Percentiles rank a stretch among this genome's conserved stretches.
These are phyloP conservation scores for Botrytis cinerea DNA, from an alignment of 2,329 filamentous ascomycete species.

Conservation along the genomic window DNA sequence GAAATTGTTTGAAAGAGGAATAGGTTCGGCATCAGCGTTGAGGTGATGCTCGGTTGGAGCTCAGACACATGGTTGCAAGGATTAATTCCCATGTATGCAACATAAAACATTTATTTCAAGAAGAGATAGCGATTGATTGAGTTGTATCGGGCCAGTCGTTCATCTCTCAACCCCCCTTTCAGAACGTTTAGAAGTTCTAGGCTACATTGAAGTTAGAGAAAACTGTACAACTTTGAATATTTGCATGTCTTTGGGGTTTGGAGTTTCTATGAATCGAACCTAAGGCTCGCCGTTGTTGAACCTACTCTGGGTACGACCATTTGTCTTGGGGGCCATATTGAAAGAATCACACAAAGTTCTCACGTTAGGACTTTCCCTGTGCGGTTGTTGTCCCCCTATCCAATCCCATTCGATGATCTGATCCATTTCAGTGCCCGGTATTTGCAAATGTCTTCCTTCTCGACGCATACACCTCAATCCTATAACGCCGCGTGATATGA, in stretches of 20 bases:
- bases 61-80: not conserved
- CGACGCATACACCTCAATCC: not conserved
- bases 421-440: not conserved
- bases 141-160: not conserved
- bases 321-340: not conserved
- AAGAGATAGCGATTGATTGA: not conserved
- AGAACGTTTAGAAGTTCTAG: not conserved
- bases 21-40: not conserved
- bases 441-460: not conserved
- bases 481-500: not conserved
- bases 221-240: not conserved
- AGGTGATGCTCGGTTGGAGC: not conserved
- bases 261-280: not conserved
- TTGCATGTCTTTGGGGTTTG: not conserved
- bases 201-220: not conserved
- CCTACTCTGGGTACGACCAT: too few species aligned
- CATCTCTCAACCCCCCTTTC: not conserved
- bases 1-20: constrained; percentile 1
- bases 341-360: not conserved
- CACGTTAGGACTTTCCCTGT: too few species aligned
- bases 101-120: not conserved
- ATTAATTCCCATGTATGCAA: not conserved
- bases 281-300: not conserved
- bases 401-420: not conserved
- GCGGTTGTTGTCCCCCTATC: too few species aligned